Base-by-base conservation (phyloP, 495 filamentous ascomycete species). In the Penicillium argentinense region DNA sequence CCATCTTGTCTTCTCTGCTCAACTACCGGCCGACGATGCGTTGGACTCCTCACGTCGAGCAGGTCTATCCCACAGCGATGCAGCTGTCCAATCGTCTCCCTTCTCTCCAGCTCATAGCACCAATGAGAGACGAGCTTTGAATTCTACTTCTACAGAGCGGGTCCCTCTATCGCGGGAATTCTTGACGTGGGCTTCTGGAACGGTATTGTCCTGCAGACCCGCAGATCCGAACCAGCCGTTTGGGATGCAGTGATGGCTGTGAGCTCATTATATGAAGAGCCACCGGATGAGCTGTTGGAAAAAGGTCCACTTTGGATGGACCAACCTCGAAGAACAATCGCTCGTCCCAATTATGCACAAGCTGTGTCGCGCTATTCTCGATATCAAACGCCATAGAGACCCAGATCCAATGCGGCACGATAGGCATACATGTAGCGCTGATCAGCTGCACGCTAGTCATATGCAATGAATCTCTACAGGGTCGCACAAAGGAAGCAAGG, bases 111-210 rank as follows among this genome's bases (percentile, higher is more conserved):
- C 23, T 5, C 9, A 11, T 3, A 21, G 42, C 30, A 23, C 3
- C 21, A 16, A 16, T 36, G 12, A 37, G 14, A 19, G 21, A 4
- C 42, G 13, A 29, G 25, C 67, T 39, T 64, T 72, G 26, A 64
- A 68, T 47, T 72, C 71, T 56, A 74, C 71, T 53, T 67, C 67
- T 53, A 49, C 64, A 33, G 57, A 62, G 27, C 67, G 63, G 68
- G 61, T 11, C 72, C 66, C 17, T 67, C 56, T 24, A 59, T 73
- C 11, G 75, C 69, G 3, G 71, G 64, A 16, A 61, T 60, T 27
- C 59, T 71, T 39, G 67, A 73, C 47, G 57, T 59, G 26, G 54
- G 54, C 45, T 77, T 79, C 47, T 78, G 74, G 75, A 57, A 69
- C 8, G 66, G 69, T 23, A 53, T 77, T 13, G 66, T 78, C 13